Evolutionary conservation across 1,139 yeast genomes (phyloP), one percentile per base, ranked within the genome.

Genomic region (Sugiyamaella paludigena): DNA sequence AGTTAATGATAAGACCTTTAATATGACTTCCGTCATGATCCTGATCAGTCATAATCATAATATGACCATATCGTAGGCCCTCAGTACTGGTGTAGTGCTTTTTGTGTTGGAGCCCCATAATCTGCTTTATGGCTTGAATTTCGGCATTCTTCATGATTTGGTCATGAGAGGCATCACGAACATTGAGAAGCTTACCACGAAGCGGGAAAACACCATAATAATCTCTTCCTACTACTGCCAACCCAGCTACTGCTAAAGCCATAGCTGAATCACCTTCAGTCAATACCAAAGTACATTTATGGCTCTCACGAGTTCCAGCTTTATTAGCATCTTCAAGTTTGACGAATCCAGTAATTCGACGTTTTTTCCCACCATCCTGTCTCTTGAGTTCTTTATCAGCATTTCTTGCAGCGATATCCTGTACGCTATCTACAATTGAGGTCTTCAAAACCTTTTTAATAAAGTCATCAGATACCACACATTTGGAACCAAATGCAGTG

Each of bases 41-140:
- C 71, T 94, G 99, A 86, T 94, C 99, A 4, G 99, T 89, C 98
- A 94, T 94, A 64, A 94, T 89, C 98, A 94, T 92, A 45, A 94
- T 79, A 67, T 89, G 96, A 27, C 99, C 98, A 65, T 94, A 94
- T 65, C 99, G 81, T 55, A 94, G 74, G 9, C 84, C 82, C 51
- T 79, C 80, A 8, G 87, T 76, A 58, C 82, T 85, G 33, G 82
- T 83, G 66, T 94, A 94, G 36, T 75, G 77, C 70, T 89, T 91
- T 60, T 87, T 88, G 69, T 94, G 98, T 67, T 91, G 97, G 50
- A 94, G 74, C 24, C 99, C 99, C 74, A 94, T 85, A 60, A 94
- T 94, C 66, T 91, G 92, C 65, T 94, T 94, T 61, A 94, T 80
- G 4, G 98, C 95, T 65, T 88, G 94, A 63, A 94, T 92, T 71